Evolutionary conservation across 805 yeast genomes (phyloP).

Genomic region (Yamadazyma philogaea): DNA sequence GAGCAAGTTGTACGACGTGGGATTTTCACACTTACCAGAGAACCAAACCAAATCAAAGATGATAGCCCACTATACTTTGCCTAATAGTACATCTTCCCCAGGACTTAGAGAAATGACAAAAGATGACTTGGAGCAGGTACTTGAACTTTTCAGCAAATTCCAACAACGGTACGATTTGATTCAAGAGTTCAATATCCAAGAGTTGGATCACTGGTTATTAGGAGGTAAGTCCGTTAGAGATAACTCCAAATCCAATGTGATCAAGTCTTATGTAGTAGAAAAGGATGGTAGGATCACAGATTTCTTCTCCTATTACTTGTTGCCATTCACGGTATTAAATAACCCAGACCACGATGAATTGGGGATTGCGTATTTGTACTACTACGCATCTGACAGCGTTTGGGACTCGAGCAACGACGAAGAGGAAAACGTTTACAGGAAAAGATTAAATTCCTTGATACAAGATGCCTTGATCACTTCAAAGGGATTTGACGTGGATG

Average conservation of each 20-base stretch:
- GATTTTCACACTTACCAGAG: conserved; percentile 78
- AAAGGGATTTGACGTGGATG: conserved; percentile 70
- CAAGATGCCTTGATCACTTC: conserved; percentile 76
- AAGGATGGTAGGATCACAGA: conserved; percentile 72
- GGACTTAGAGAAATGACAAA: conserved; percentile 59
- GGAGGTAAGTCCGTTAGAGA: conserved; percentile 35
- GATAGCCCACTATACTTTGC: conserved; percentile 59
- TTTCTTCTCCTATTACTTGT: conserved; percentile 81
- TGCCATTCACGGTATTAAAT: conserved; percentile 81
- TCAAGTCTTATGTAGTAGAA: conserved; percentile 77
- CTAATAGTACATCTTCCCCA: conserved; percentile 43
- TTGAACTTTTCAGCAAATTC: conserved; percentile 55
- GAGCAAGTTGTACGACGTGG: conserved; percentile 85
- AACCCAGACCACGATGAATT: conserved; percentile 61
- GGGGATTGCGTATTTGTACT: conserved; percentile 84
- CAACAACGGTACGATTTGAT: conserved; percentile 69
- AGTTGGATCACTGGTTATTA: conserved; percentile 78
- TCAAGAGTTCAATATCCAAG: conserved; percentile 66
- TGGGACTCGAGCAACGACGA: conserved; percentile 19
- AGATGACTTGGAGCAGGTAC: conserved; percentile 65
- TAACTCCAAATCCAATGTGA: conserved; percentile 40
- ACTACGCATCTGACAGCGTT: conserved; percentile 77
- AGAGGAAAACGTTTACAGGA: conserved; percentile 45
- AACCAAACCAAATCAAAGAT: conserved; percentile 63
- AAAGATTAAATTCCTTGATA: conserved; percentile 60